Percentiles rank a stretch among this genome's conserved stretches.
phyloP scores from a whole-genome alignment of 2,329 filamentous ascomycete species.

The Sporothrix protearum region DNA sequence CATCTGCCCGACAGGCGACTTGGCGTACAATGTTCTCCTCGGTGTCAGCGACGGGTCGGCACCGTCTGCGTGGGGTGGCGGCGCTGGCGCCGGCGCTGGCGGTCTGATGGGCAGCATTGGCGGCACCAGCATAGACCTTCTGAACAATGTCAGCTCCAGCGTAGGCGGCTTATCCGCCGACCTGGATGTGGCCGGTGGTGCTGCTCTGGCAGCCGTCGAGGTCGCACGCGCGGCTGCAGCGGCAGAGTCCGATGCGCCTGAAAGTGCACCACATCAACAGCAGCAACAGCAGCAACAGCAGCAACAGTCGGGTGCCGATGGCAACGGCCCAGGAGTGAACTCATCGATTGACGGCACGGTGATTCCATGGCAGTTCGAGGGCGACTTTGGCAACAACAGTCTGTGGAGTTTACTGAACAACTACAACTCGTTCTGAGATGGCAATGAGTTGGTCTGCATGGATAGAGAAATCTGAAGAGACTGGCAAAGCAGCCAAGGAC shows the following conservation, averaged over 20 bases:
- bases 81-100: background rate
- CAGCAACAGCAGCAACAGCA: background rate
- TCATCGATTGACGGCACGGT: slow-evolving; percentile 19
- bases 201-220: slow-evolving; percentile 10
- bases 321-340: background rate
- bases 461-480: background rate
- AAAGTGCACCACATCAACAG: background rate
- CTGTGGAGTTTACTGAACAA: slow-evolving; percentile 56
- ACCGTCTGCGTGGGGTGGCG: slow-evolving; percentile 26
- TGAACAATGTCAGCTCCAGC: background rate
- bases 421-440: slow-evolving; percentile 35
- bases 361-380: slow-evolving; percentile 50
- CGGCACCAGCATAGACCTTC: slow-evolving; percentile 8
- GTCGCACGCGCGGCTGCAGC: background rate
- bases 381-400: slow-evolving; percentile 53
- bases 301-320: background rate
- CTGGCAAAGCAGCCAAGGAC: background rate
- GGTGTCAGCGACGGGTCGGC: slow-evolving; percentile 36
- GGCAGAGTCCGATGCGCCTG: background rate
- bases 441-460: background rate
- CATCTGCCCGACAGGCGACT: slow-evolving; percentile 55
- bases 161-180: background rate
- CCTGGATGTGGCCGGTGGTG: background rate
- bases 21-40: slow-evolving; percentile 55
- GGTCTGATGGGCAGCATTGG: background rate